These are phyloP conservation scores for Erodium maritimum DNA, from an alignment of 345 rosid species.

Conservation along the genomic window DNA sequence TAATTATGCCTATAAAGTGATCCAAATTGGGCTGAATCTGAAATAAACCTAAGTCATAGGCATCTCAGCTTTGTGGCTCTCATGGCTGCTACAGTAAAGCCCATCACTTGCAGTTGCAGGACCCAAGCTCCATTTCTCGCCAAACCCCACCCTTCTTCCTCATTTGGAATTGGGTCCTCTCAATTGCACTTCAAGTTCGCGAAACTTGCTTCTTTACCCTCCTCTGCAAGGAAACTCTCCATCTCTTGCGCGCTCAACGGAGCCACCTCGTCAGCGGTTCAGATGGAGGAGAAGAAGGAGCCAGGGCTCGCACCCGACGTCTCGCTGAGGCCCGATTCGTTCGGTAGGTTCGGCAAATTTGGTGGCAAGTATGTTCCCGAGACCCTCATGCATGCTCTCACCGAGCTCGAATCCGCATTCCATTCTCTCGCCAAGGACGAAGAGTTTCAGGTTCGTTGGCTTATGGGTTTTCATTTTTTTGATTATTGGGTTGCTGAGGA, in stretches of 20 bases:
- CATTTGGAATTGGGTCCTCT: not conserved
- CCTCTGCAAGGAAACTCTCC: conserved; percentile 9
- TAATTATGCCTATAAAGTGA: too few relatives aligned
- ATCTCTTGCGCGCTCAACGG: conserved; percentile 41
- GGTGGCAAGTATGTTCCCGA: conserved; percentile 95
- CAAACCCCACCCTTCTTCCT: too few relatives aligned
- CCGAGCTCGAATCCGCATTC: conserved; percentile 76
- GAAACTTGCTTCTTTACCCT: conserved; percentile 9
- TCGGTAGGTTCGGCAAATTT: conserved; percentile 79
- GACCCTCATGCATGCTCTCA: conserved; percentile 76
- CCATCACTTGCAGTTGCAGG: too few relatives aligned
- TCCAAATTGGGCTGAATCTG: too few relatives aligned
- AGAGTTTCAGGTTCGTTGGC: conserved; percentile 50
- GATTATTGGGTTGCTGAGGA: too few relatives aligned
- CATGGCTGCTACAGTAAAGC: too few relatives aligned
- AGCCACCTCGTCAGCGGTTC: conserved; percentile 19
- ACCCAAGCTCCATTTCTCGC: too few relatives aligned
- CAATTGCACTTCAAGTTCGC: conserved; percentile 16
- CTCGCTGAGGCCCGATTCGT: conserved; percentile 67
- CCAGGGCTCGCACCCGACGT: conserved; percentile 16
- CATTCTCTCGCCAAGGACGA: conserved; percentile 43
- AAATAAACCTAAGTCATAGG: too few relatives aligned
- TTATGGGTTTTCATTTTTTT: too few relatives aligned
- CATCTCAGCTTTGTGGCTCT: too few relatives aligned
- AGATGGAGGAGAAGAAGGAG: conserved; percentile 22